Evolutionary conservation across 176 grass and related monocot genomes (phyloP), one percentile per base, ranked within the genome.

Genomic region (Guadua angustifolia): DNA sequence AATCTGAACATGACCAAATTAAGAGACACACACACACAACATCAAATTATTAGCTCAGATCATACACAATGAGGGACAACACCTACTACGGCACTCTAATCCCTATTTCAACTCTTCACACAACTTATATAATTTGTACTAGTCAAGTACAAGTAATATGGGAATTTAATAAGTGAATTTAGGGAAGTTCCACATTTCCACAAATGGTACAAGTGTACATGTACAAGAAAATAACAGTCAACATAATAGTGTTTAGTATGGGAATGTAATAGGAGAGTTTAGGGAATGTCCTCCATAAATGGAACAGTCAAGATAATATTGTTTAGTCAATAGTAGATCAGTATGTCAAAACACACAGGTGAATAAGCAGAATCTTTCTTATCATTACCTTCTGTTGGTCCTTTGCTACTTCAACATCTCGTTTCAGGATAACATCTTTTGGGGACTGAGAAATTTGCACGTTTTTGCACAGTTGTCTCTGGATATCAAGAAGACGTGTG

Each of bases 401-500:
- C 44, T 72, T 82, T 13, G 47, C 52, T 59, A 61, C 58, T 62
- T 73, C 40, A 36, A 79, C 58, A 66, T 92, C 93, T 77, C 63
- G 88, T 74, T 92, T 94, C 64, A 99, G 83, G 71, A 95, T 47
- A 63, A 99, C 86, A 89, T 99, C 96, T 40, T 77, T 85, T 66
- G 77, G 81, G 40, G 71, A 91, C 46, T 90, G 93, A 61, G 64
- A 95, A 88, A 99, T 95, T 69, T 99, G 91, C 85, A 94, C 91
- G 89, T 86, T 99, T 90, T 82, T 99, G 74, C 51, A 90, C 83
- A 99, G 81, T 46, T 94, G 89, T 80, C 87, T 99, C 61, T 95
- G 91, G 71, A 99, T 99, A 76, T 94, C 94, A 78, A 99, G 89
- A 90, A 99, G 86, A 69, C 70, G 82, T 25, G 96, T 99, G 69